Base-by-base conservation (phyloP, 2,329 filamentous ascomycete species). In the Trichoderma pleuroti region DNA sequence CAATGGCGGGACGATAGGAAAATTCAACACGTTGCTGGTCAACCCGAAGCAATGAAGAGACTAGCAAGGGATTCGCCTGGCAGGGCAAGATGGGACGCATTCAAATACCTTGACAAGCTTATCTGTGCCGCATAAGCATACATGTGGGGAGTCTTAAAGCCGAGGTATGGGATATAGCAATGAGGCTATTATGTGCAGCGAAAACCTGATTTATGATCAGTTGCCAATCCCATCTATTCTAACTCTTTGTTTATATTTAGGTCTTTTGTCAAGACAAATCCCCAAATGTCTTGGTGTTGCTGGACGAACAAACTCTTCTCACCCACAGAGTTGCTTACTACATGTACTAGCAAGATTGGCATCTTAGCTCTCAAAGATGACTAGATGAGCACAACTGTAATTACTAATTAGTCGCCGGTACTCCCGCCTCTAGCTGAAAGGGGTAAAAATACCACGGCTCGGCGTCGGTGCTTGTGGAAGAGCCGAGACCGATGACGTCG, bases 351-450 rank as follows among this genome's bases (percentile, higher is more conserved):
- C 56, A 21, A 21, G 32, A 34, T 32, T 34, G 56, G 9, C 30
- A 32, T 12, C n/a, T 21, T 30, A 59, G 56, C 18, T 28, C 16
- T 59, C 28, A 30, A 30, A 21, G 6, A 59, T 34, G 56, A 18
- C 30, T 30, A 59, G 18, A 18, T 5, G n/a, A 28, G 28, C 56
- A 34, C 16, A 34, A 30, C 10, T 34, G n/a, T n/a, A 60, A 68
- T 68, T 68, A 68, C 36, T 59, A 59, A 68, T 59, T n/a, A 14
- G 14, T 14, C 16, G 18, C 21, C 54, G 54, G 65, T 7, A 8
- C 54, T 60, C 30, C 65, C 65, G 54, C 65, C 16, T 42, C 56
- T 68, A 68, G 54, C 65, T 60, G 52, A 68, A 68, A 60, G 36
- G 28, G 65, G 65, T 16, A 59, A 68, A 60, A 60, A 32, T 6